These are phyloP conservation scores for Hamamelis virginiana DNA, from an alignment of 164 flowering plant species.

Conservation along the genomic window DNA sequence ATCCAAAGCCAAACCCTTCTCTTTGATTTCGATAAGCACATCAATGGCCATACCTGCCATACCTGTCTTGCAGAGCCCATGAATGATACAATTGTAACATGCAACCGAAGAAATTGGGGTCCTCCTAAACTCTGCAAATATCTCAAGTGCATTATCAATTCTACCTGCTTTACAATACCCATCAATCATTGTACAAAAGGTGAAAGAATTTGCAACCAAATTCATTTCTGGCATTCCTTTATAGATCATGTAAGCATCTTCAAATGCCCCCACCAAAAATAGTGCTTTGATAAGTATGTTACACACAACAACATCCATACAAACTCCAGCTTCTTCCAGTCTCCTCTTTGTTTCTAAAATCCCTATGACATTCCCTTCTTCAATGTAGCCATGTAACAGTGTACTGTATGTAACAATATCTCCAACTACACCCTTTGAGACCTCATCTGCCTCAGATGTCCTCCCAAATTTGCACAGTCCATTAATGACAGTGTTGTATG, in stretches of 20 bases:
- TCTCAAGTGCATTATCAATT: slow-evolving; percentile 65
- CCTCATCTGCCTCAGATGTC: slow-evolving; percentile 54
- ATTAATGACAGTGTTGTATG: slow-evolving; percentile 69
- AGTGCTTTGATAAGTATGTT: slow-evolving; percentile 73
- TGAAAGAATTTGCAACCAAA: slow-evolving; percentile 49
- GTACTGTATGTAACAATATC: slow-evolving; percentile 62
- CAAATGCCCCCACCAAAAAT: slow-evolving; percentile 60
- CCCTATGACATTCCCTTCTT: slow-evolving; percentile 47
- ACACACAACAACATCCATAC: slow-evolving; percentile 60
- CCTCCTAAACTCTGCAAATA: slow-evolving; percentile 60
- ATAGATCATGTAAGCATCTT: slow-evolving; percentile 54
- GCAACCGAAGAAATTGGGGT: slow-evolving; percentile 31
- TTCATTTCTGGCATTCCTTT: slow-evolving; percentile 47
- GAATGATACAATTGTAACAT: slow-evolving; percentile 55
- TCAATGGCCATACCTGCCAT: slow-evolving; percentile 63
- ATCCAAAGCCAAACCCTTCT: slow-evolving; percentile 43
- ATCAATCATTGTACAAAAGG: slow-evolving; percentile 67
- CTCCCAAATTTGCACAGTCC: slow-evolving; percentile 71
- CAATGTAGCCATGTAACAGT: slow-evolving; percentile 58
- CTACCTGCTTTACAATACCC: slow-evolving; percentile 63
- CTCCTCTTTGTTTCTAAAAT: slow-evolving; percentile 49
- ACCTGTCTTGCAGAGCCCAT: slow-evolving; percentile 52
- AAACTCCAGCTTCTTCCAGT: slow-evolving; percentile 51
- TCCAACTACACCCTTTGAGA: slow-evolving; percentile 45
- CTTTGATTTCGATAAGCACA: slow-evolving; percentile 50